Evolutionary conservation across 2,329 filamentous ascomycete species (phyloP).

Genomic region (Hypoxylon sp.): DNA sequence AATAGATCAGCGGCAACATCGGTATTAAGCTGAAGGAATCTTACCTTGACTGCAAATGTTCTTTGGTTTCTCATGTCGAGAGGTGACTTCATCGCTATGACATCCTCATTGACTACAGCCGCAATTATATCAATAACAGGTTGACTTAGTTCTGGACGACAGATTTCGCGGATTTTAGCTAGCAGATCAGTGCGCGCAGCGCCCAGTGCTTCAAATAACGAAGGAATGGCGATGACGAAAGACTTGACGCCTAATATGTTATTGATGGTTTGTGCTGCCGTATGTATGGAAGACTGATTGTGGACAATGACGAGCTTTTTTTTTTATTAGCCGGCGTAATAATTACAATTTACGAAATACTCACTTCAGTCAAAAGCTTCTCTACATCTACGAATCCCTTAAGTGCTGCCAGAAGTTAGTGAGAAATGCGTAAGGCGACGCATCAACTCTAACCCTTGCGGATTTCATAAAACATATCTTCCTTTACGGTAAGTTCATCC

Average conservation of each 20-base stretch:
- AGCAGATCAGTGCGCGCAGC: constrained; percentile 74
- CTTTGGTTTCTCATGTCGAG: constrained; percentile 90
- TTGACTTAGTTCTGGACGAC: constrained; percentile 70
- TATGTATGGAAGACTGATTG: constrained; percentile 71
- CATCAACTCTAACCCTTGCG: constrained; percentile 68
- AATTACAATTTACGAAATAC: background rate
- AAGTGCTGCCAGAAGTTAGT: constrained; percentile 64
- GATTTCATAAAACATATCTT: constrained; percentile 85
- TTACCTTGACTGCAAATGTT: constrained; percentile 85
- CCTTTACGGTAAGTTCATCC: constrained; percentile 82
- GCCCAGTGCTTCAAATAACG: constrained; percentile 75
- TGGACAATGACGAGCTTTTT: constrained; percentile 80
- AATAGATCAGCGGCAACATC: background rate
- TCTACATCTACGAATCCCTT: constrained; percentile 84
- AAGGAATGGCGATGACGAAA: constrained; percentile 76
- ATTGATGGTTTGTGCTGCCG: constrained; percentile 85
- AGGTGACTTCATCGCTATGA: constrained; percentile 79
- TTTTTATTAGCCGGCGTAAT: constrained; percentile 31
- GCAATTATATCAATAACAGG: constrained; percentile 74
- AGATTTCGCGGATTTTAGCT: constrained; percentile 75
- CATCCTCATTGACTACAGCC: constrained; percentile 81
- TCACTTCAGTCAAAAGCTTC: constrained; percentile 78
- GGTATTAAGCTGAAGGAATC: background rate
- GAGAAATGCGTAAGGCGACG: background rate
- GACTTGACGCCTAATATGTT: constrained; percentile 88